Evolutionary conservation across 345 rosid species (phyloP).

Genomic region (Sapria himalayana): DNA sequence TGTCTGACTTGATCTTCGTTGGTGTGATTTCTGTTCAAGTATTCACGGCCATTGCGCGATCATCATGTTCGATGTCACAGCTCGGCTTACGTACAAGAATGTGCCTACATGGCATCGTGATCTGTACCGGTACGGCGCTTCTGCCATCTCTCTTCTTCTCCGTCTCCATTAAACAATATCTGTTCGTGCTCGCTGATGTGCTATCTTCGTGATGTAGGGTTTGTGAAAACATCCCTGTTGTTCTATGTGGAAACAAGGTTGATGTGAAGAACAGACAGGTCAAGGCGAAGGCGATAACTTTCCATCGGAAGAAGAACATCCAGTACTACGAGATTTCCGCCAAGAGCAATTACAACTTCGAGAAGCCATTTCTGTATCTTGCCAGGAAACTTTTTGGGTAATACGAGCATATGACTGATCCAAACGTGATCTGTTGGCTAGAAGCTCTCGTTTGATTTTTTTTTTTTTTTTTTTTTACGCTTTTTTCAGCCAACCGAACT

Average conservation of each 20-base stretch:
- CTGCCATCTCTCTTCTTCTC: background rate
- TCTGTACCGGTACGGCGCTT: slow-evolving; percentile 46
- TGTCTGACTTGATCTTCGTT: background rate
- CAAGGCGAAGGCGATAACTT: slow-evolving; percentile 35
- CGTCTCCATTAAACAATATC: background rate
- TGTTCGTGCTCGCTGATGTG: background rate
- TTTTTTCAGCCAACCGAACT: slow-evolving; percentile 35
- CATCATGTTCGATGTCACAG: slow-evolving; percentile 94
- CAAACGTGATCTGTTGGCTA: background rate
- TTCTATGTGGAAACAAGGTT: slow-evolving; percentile 40
- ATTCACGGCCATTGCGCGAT: slow-evolving; percentile 98
- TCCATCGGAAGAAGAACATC: slow-evolving; percentile 34
- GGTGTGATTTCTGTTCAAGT: slow-evolving; percentile 35
- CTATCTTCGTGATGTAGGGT: slow-evolving; percentile 22
- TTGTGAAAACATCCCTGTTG: slow-evolving; percentile 36
- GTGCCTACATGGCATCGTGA: slow-evolving; percentile 99
- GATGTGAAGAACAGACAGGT: slow-evolving; percentile 41
- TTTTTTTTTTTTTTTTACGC: background rate
- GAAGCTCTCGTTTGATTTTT: background rate
- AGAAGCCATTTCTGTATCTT: slow-evolving; percentile 37
- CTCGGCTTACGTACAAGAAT: slow-evolving; percentile 87
- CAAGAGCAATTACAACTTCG: slow-evolving; percentile 36
- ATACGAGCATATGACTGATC: background rate
- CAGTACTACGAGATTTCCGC: slow-evolving; percentile 44
- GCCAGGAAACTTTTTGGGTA: slow-evolving; percentile 42